phyloP scores from a whole-genome alignment of 2,329 filamentous ascomycete species.

The Nigrograna mackinnonii region DNA sequence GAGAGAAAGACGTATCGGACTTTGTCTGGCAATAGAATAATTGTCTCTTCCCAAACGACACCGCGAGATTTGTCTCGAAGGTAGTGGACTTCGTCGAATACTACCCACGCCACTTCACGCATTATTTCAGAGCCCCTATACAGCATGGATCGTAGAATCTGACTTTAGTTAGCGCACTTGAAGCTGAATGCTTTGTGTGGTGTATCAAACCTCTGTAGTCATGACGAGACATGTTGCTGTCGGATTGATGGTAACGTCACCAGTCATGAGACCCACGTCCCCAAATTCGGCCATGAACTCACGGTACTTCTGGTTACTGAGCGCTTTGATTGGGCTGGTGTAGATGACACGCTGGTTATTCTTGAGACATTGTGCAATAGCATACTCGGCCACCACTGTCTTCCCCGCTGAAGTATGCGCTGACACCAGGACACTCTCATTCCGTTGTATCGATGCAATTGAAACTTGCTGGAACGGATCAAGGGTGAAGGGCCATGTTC shows the following conservation, averaged over 20 bases:
- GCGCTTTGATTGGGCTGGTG: conserved; percentile 97
- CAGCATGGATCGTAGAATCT: conserved; percentile 96
- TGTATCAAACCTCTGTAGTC: conserved; percentile 74
- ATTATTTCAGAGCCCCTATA: conserved; percentile 99
- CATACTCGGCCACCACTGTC: conserved; percentile 97
- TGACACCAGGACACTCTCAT: conserved; percentile 94
- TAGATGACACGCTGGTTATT: conserved; percentile 99
- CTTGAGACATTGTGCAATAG: conserved; percentile 95
- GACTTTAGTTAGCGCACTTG: too few species aligned
- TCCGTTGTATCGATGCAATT: conserved; percentile 91
- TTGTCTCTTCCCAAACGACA: conserved; percentile 99
- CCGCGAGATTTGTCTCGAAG: conserved; percentile 91
- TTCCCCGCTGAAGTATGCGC: conserved; percentile 98
- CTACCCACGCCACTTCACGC: conserved; percentile 97
- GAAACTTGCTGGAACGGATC: conserved; percentile 97
- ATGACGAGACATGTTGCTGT: conserved; percentile 97
- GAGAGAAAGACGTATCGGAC: conserved; percentile 98
- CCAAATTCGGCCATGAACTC: conserved; percentile 96
- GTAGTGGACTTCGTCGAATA: conserved; percentile 99
- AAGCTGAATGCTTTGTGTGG: conserved; percentile 10
- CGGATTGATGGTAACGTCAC: conserved; percentile 98
- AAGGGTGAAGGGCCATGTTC: conserved; percentile 84
- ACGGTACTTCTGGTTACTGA: conserved; percentile 98
- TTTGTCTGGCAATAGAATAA: conserved; percentile 96
- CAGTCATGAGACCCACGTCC: conserved; percentile 97